Evolutionary conservation across 108 stramenopile species (phyloP), one percentile per base, ranked within the genome.

Genomic region (Phaeodactylum tricornutum): DNA sequence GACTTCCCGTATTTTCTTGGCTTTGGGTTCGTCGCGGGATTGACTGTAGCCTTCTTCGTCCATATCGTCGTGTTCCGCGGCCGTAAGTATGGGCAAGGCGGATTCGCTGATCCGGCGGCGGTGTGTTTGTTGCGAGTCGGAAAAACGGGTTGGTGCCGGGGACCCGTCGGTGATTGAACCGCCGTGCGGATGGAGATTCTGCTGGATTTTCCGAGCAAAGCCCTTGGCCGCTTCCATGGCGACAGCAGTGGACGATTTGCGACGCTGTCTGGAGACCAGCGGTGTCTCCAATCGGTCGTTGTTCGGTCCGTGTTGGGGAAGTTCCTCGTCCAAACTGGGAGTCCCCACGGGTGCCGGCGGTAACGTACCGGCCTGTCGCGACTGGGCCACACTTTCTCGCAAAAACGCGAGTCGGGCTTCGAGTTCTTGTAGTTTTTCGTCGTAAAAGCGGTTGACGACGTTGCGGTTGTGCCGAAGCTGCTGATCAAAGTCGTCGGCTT

Each of bases 401-500:
- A 92, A 41, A 1, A 71, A 61, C 16, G 71, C 63, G 27, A 92
- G 61, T 35, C 78, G 67, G 47, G 70, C 52, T 38, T 71, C 64
- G 16, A 84, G 42, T 50, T 87, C 81, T 29, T 63, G 22, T 22
- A 72, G 23, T 40, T 86, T 70, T 11, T 72, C 49, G 21, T 64
- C 23, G 38, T 86, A 85, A 62, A 86, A 86, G 0, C 37, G 29
- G 24, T 72, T 53, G 7, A 80, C 76, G 37, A 79, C 80, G 25
- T 47, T 47, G 36, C 65, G 67, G 53, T 86, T 77, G 32, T 57
- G 37, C 43, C 55, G 42, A 26, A 77, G 55, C 7, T 54, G 22
- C 21, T 58, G 43, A 21, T 57, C 70, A 47, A 76, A 71, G 30
- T 55, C 42, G 17, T 45, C 22, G 21, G 47, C 31, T 25, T 34